phyloP scores from a whole-genome alignment of 2,329 filamentous ascomycete species.

The Cladosporium colombiae region DNA sequence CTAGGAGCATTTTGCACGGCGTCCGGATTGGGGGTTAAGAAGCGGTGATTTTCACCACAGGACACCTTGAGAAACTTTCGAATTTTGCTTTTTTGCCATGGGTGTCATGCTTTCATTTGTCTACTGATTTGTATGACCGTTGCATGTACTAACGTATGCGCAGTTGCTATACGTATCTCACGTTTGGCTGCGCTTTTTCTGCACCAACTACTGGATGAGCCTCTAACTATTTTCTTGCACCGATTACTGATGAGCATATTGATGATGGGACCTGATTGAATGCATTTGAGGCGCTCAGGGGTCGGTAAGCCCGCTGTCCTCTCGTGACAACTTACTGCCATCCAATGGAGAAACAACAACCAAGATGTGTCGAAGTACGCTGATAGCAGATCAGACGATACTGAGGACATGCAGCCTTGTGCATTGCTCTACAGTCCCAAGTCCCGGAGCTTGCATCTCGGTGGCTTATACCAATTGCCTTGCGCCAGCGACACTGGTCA shows the following conservation, averaged over 20 bases:
- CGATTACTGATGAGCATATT: background rate
- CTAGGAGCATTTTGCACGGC: slow-evolving; percentile 19
- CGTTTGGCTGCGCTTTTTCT: background rate
- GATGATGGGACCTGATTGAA: background rate
- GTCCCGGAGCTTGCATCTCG: background rate
- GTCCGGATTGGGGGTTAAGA: slow-evolving; percentile 9
- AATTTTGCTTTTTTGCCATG: background rate
- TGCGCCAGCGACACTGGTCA: background rate
- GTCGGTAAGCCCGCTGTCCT: background rate
- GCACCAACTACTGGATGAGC: background rate
- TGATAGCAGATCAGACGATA: slow-evolving; percentile 4
- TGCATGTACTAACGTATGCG: background rate
- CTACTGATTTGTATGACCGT: background rate
- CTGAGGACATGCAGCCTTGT: background rate
- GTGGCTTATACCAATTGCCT: background rate
- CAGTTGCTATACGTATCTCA: background rate
- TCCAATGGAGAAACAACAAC: background rate
- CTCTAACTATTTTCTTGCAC: background rate
- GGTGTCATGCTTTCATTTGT: background rate
- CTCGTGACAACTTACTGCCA: background rate
- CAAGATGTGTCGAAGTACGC: background rate
- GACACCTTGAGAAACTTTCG: background rate
- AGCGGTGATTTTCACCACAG: slow-evolving; percentile 2
- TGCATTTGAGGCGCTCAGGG: background rate
- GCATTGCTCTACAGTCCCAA: background rate